phyloP scores from a whole-genome alignment of 2,329 filamentous ascomycete genomes.

The Arthrinium puccinioides region DNA sequence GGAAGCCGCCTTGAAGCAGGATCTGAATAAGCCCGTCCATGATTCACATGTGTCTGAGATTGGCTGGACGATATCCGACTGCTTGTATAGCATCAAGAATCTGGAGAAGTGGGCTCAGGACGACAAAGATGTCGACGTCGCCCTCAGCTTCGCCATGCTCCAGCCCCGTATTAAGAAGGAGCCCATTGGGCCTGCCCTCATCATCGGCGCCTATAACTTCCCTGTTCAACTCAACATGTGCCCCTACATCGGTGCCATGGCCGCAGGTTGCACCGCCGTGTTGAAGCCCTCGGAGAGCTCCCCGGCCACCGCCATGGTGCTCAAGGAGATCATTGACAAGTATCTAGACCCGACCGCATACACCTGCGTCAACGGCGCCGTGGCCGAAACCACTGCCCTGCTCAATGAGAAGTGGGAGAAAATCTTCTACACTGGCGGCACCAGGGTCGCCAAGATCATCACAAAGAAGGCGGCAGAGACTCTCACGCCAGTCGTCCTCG shows the following conservation, averaged over 20 bases:
- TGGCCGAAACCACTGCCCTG: constrained; percentile 74
- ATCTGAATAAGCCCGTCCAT: constrained; percentile 70
- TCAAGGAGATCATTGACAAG: constrained; percentile 70
- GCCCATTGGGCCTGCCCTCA: constrained; percentile 72
- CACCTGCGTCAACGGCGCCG: constrained; percentile 68
- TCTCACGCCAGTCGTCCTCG: constrained; percentile 79
- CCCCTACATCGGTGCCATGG: constrained; percentile 82
- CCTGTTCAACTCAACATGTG: constrained; percentile 74
- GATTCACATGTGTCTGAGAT: constrained; percentile 72
- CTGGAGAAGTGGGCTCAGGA: constrained; percentile 78
- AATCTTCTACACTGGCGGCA: constrained; percentile 90
- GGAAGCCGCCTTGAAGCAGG: constrained; percentile 65
- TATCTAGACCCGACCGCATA: constrained; percentile 74
- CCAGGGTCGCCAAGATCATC: constrained; percentile 75
- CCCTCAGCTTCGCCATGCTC: constrained; percentile 60
- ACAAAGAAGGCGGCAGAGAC: constrained; percentile 83
- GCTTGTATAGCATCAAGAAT: constrained; percentile 69
- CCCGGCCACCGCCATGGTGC: constrained; percentile 66
- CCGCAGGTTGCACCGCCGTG: constrained; percentile 82
- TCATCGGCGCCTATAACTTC: constrained; percentile 94
- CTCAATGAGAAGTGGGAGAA: constrained; percentile 93
- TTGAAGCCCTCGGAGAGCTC: constrained; percentile 87
- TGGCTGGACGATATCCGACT: constrained; percentile 73
- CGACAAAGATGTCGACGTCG: constrained; percentile 64
- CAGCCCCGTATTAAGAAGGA: constrained; percentile 77